These are phyloP conservation scores for Solanum paucissectum DNA, from an alignment of 257 asterid genomes.

Conservation along the genomic window DNA sequence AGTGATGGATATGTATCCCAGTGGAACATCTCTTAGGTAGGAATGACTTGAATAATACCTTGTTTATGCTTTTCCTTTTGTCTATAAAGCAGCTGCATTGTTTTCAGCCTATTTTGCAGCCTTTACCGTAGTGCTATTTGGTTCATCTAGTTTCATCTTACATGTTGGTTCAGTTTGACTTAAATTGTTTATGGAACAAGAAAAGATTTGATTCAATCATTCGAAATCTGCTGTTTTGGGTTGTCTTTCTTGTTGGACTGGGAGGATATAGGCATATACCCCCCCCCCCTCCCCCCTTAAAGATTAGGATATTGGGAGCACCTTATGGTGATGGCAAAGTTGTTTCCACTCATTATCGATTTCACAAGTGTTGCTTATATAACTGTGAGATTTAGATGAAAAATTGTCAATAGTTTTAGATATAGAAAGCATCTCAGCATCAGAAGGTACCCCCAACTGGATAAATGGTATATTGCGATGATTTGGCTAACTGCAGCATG, in stretches of 20 bases:
- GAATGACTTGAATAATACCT: not conserved
- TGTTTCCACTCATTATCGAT: not conserved
- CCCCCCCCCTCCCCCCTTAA: not conserved
- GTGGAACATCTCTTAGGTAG: slow-evolving; percentile 58
- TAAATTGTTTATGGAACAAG: not conserved
- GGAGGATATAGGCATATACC: not conserved
- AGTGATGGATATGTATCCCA: slow-evolving; percentile 83
- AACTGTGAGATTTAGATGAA: not conserved
- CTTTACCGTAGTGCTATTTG: not conserved
- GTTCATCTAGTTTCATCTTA: not conserved
- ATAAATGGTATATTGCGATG: not conserved
- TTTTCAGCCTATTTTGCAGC: not conserved
- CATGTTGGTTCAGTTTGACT: not conserved
- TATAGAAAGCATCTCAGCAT: not conserved
- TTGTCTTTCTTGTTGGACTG: not conserved
- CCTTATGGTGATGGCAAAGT: not conserved
- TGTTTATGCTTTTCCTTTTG: not conserved
- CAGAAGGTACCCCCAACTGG: not conserved
- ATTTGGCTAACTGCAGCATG: not conserved
- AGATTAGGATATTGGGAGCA: not conserved
- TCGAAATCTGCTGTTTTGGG: not conserved
- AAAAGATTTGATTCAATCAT: not conserved
- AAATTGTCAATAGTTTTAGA: not conserved
- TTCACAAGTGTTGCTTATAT: not conserved
- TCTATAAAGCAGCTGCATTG: not conserved